These are phyloP conservation scores for Serpula lacrymans DNA, from an alignment of 768 basidiomycete species.

Conservation along the genomic window DNA sequence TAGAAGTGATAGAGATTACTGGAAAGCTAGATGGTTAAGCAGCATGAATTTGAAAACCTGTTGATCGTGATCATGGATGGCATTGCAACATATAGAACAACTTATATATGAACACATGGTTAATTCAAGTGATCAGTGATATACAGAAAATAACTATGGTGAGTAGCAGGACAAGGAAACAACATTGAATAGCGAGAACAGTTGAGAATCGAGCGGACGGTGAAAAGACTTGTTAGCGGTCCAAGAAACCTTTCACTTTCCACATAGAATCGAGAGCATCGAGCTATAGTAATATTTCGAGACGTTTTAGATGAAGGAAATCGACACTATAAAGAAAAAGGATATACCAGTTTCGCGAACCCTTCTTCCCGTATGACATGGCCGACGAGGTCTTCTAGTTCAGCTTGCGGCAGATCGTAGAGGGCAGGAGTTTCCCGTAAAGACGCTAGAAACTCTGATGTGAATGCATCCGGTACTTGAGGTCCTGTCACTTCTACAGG, in stretches of 20 bases:
- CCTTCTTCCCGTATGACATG: conserved; percentile 72
- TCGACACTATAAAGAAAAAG: conserved; percentile 15
- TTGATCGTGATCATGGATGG: too few species aligned
- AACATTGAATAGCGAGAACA: too few species aligned
- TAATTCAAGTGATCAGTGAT: too few species aligned
- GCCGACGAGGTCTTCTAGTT: conserved; percentile 56
- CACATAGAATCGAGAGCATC: conserved; percentile 53
- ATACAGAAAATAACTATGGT: too few species aligned
- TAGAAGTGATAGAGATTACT: too few species aligned
- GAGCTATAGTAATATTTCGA: conserved; percentile 36
- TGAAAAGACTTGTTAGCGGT: conserved; percentile 9
- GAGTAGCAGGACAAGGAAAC: too few species aligned
- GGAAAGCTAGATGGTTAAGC: too few species aligned
- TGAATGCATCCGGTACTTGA: conserved; percentile 5
- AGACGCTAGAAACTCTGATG: conserved; percentile 31
- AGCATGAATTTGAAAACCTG: too few species aligned
- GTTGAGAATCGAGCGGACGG: too few species aligned
- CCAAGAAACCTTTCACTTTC: conserved; percentile 40
- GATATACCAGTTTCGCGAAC: conserved; percentile 67
- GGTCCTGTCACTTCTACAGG: conserved; percentile 7
- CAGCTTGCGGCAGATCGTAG: conserved; percentile 48
- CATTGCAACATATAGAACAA: too few species aligned
- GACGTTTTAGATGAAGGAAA: not conserved
- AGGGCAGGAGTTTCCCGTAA: conserved; percentile 44
- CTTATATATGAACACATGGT: too few species aligned